Percentiles rank a stretch among this genome's conserved stretches.
Conservation (phyloP, 768 basidiomycete species). For the Suillus discolor region DNA sequence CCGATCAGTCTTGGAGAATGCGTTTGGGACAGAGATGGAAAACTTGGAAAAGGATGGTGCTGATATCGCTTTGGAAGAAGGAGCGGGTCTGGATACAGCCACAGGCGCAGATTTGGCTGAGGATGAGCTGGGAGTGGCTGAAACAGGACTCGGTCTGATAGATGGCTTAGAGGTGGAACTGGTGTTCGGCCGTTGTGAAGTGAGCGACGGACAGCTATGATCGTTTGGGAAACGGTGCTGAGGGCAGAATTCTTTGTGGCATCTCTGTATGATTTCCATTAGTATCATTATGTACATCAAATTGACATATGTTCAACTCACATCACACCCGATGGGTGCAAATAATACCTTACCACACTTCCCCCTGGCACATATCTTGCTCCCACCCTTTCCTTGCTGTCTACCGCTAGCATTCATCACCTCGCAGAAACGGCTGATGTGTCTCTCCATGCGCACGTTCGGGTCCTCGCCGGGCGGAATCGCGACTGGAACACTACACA, state of each 20-base stretch:
- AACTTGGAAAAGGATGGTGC: constrained; percentile 18
- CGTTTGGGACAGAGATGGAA: constrained; percentile 29
- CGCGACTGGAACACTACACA: constrained; percentile 76
- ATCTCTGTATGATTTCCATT: constrained; percentile 48
- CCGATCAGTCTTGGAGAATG: constrained; percentile 60
- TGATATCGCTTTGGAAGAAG: constrained; percentile 6
- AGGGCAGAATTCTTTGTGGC: constrained; percentile 72
- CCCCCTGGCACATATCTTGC: constrained; percentile 57
- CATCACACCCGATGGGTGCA: constrained; percentile 72
- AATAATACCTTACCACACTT: constrained; percentile 77
- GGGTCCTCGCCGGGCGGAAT: constrained; percentile 80
- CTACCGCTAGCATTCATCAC: constrained; percentile 59
- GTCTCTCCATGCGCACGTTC: constrained; percentile 78
- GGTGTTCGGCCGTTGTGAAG: constrained; percentile 10
- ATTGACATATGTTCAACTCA: constrained; percentile 40
- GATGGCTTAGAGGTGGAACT: neutral
- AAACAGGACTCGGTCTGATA: neutral
- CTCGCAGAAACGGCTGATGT: constrained; percentile 66
- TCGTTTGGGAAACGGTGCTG: constrained; percentile 78
- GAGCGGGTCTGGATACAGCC: neutral
- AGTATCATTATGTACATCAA: neutral
- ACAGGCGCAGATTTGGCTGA: constrained; percentile 8
- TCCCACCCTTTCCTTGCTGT: constrained; percentile 43
- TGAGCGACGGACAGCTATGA: constrained; percentile 53
- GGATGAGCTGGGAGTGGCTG: constrained; percentile 23